phyloP scores from a whole-genome alignment of 1,139 yeast species.

The Blastobotrys arbuscula region DNA sequence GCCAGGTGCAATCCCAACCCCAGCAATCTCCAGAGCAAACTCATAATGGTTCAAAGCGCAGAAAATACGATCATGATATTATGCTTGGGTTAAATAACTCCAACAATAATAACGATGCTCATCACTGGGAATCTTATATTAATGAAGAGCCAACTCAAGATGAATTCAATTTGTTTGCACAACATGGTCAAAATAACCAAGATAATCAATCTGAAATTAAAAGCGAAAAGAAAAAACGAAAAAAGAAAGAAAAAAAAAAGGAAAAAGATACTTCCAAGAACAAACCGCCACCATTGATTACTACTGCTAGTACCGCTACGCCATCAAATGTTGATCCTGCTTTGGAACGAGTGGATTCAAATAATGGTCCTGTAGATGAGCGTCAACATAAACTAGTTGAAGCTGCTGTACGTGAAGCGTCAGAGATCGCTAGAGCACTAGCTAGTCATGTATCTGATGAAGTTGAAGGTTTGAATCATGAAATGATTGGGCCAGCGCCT shows the following conservation, averaged over 20 bases:
- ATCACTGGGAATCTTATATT: slow-evolving; percentile 14
- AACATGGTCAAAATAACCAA: not conserved
- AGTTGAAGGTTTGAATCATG: not conserved
- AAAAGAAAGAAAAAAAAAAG: slow-evolving; percentile 5
- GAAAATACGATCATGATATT: not conserved
- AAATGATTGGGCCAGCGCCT: no score
- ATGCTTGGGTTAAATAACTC: no score
- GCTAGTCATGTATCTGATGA: slow-evolving; percentile 4
- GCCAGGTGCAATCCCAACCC: not conserved
- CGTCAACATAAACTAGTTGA: slow-evolving; percentile 20
- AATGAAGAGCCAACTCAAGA: slow-evolving; percentile 12
- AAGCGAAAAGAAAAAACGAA: not conserved
- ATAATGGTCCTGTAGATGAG: not conserved
- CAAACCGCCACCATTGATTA: not conserved
- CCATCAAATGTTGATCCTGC: slow-evolving; percentile 15
- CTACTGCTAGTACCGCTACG: not conserved
- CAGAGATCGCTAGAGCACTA: slow-evolving; percentile 25
- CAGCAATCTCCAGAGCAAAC: not conserved
- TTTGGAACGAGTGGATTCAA: slow-evolving; percentile 6
- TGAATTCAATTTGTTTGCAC: slow-evolving; percentile 1
- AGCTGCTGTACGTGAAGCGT: slow-evolving; percentile 28
- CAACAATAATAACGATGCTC: slow-evolving; percentile 6
- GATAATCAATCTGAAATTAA: not conserved
- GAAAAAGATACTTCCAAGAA: slow-evolving; percentile 1
- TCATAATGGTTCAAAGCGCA: not conserved